A percentile compares a stretch with the other conserved stretches of the same genome.
These are phyloP conservation scores for Garcileccinum viscosum DNA, from an alignment of 1,284 basidiomycete genomes.

Conservation along the genomic window DNA sequence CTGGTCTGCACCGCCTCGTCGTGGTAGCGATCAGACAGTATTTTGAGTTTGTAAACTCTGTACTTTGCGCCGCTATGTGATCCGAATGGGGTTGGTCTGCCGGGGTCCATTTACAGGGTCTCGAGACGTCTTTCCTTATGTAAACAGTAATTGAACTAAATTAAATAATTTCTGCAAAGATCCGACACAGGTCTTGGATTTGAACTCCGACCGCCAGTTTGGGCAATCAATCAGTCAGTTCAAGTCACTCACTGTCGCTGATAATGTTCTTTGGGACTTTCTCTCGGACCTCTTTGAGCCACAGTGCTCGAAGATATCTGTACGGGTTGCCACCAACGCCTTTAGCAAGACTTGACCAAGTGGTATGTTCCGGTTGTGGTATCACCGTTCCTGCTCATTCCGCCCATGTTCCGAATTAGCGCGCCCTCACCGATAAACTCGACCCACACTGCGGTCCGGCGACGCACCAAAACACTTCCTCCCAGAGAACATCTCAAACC, in stretches of 20 bases:
- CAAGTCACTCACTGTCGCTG: neutral
- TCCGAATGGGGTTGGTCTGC: neutral
- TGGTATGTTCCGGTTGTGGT: neutral
- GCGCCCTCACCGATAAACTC: neutral
- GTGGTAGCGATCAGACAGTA: neutral
- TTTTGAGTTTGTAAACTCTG: neutral
- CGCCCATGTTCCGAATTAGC: neutral
- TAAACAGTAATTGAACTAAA: neutral
- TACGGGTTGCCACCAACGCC: neutral
- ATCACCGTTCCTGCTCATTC: neutral
- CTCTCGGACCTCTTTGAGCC: neutral
- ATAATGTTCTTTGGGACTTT: neutral
- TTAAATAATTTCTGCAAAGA: neutral
- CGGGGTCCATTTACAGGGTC: neutral
- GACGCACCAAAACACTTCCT: neutral
- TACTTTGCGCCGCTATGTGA: neutral
- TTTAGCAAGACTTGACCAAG: neutral
- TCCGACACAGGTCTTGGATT: neutral
- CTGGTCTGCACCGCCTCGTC: neutral
- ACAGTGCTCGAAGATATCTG: neutral
- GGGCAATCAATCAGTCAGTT: neutral
- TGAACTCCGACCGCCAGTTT: neutral
- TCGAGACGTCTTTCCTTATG: neutral
- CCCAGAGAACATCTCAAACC: neutral
- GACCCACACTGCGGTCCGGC: neutral